Evolutionary conservation across 208 protist species (phyloP).

Genomic region (Angomonas ambiguus): DNA sequence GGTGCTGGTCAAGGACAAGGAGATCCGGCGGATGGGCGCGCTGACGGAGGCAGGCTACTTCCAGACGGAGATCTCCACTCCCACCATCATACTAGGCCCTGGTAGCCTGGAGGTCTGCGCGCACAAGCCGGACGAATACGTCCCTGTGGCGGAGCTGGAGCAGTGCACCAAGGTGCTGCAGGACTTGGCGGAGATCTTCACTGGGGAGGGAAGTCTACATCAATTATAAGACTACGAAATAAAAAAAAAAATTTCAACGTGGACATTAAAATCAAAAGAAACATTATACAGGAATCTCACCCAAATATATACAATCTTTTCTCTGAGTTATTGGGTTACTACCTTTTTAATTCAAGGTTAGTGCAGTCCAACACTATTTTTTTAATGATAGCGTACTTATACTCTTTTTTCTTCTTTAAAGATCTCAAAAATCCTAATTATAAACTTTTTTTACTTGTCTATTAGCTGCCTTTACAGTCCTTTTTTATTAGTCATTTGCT

Average conservation of each 20-base stretch:
- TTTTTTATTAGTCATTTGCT: not conserved
- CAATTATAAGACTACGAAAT: not conserved
- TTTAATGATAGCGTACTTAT: too few relatives aligned
- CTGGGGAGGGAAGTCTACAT: not conserved
- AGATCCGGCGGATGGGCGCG: not conserved
- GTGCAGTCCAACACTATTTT: too few relatives aligned
- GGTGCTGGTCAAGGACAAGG: constrained; percentile 2
- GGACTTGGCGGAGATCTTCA: constrained; percentile 2
- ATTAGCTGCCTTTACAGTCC: too few relatives aligned
- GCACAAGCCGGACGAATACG: constrained; percentile 3
- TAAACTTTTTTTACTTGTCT: too few relatives aligned
- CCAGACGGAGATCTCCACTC: not conserved
- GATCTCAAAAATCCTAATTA: too few relatives aligned
- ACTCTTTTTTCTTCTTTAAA: too few relatives aligned
- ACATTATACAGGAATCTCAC: too few relatives aligned
- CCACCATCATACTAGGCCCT: constrained; percentile 5
- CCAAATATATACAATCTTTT: too few relatives aligned
- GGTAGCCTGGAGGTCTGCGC: not conserved
- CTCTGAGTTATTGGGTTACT: too few relatives aligned
- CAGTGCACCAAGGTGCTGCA: not conserved
- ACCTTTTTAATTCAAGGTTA: too few relatives aligned
- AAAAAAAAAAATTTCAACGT: not conserved
- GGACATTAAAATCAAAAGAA: too few relatives aligned
- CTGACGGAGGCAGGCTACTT: constrained; percentile 12
- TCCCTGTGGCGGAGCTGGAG: not conserved